Evolutionary conservation across 805 yeast genomes (phyloP), one percentile per base, ranked within the genome.

Genomic region (Candida loeiensis): DNA sequence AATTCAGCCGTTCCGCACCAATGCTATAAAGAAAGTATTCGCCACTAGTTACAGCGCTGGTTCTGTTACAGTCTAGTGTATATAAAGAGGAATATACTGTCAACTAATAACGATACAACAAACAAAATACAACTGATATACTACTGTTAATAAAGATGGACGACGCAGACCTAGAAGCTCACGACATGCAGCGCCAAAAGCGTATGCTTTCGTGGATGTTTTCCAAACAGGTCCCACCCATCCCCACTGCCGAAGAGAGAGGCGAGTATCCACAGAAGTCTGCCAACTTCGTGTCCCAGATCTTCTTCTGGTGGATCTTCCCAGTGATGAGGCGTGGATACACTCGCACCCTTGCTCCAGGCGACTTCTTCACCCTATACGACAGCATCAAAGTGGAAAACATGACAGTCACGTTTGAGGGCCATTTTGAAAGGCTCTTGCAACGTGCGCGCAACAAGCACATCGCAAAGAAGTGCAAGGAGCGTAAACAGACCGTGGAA

Each of bases 301-400:
- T 69, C 0, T 74, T 79, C 49, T 79, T 83, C 55, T 72, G 81
- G 77, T 85, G 91, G 90, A 59, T 85, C 34, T 51, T 61, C 18
- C 89, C 89, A 0, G 50, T 85, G 29, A 60, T 85, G 67, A 62
- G 59, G 12, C 74, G 75, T 5, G 93, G 95, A 4, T 85, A 85
- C 58, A 80, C 78, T 56, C 69, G 93, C 53, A 82, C 90, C 0
- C 59, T 85, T 32, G 76, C 74, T 31, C 79, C 83, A 1, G 72
- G 75, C 34, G 93, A 85, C 59, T 55, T 84, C 47, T 84, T 46
- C 47, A 47, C 42, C 16, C 54, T 69, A 26, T 6, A 36, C 1
- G 59, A 53, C 12, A 35, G 20, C 12, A 48, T 63, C 28, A 59
- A 61, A 37, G 66, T 67, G 16, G 58, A 63, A 28, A 35, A 45